Evolutionary conservation across 768 basidiomycete genomes (phyloP).

Genomic region (Boletus rubroflammeus): DNA sequence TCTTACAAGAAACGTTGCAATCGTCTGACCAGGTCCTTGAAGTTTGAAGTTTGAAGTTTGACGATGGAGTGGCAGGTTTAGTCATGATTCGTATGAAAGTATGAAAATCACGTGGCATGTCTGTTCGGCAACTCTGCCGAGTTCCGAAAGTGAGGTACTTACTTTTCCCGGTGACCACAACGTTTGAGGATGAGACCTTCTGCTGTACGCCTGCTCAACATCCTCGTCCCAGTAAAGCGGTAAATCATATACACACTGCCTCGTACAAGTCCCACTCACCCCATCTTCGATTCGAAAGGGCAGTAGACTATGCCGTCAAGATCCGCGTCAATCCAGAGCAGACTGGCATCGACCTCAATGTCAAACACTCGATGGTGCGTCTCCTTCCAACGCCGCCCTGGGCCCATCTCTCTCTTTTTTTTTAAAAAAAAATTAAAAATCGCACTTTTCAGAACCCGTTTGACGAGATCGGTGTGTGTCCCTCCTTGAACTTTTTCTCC

Average conservation of each 20-base stretch:
- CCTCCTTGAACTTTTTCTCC: background rate
- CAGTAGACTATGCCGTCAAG: conserved; percentile 97
- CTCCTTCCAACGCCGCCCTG: background rate
- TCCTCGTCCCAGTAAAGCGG: conserved; percentile 94
- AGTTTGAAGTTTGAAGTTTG: no score
- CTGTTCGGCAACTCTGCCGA: conserved; percentile 4
- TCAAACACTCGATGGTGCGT: conserved; percentile 97
- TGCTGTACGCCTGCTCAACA: conserved; percentile 68
- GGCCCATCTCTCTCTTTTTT: background rate
- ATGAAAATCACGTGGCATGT: background rate
- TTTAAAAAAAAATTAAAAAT: no score
- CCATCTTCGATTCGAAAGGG: conserved; percentile 41
- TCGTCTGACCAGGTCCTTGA: no score
- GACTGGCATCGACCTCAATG: conserved; percentile 93
- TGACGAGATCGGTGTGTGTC: conserved; percentile 90
- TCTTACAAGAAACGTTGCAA: no score
- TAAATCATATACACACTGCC: conserved; percentile 23
- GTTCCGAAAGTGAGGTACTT: conserved; percentile 5
- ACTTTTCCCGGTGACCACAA: conserved; percentile 8
- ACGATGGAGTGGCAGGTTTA: no score
- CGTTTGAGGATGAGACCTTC: conserved; percentile 66
- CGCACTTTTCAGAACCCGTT: conserved; percentile 79
- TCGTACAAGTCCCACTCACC: background rate
- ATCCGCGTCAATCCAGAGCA: conserved; percentile 95
- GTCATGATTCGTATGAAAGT: no score